A percentile compares a stretch with the other conserved stretches of the same genome.
Conservation (phyloP, 2,329 filamentous ascomycete genomes). For the Colletotrichum cordylinicola region DNA sequence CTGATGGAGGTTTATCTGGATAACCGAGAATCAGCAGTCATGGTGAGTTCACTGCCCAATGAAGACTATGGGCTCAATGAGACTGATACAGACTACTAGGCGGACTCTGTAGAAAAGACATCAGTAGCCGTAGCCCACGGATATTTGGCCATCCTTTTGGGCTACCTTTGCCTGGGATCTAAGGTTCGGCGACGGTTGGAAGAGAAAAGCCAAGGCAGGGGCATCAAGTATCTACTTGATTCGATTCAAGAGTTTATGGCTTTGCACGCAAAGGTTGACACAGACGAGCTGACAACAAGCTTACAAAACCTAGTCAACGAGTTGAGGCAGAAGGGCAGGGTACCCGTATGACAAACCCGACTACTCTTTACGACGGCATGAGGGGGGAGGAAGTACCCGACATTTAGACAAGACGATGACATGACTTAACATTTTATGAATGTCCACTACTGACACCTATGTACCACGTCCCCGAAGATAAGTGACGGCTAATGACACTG, state of each 20-base stretch:
- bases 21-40: conserved; percentile 67
- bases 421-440: not conserved
- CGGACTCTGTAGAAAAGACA: conserved; percentile 75
- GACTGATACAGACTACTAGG: conserved; percentile 44
- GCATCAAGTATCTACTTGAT: conserved; percentile 50
- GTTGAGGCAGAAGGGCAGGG: conserved; percentile 25
- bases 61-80: not conserved
- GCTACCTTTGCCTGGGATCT: conserved; percentile 73
- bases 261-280: conserved; percentile 56
- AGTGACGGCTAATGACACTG: not conserved
- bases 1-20: conserved; percentile 72
- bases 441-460: not conserved
- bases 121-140: conserved; percentile 84
- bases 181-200: conserved; percentile 50
- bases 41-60: conserved; percentile 58
- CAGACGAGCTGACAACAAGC: conserved; percentile 37
- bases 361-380: not conserved
- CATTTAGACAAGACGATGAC: not conserved
- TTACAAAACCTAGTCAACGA: conserved; percentile 42
- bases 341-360: not conserved
- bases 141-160: conserved; percentile 84
- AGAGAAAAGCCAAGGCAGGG: conserved; percentile 46
- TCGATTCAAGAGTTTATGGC: conserved; percentile 62
- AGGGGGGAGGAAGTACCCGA: not conserved
- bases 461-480: not conserved